A percentile compares a stretch with the other conserved stretches of the same genome.
Conservation (phyloP, 805 yeast genomes). For the Wickerhamiella qilinensis region DNA sequence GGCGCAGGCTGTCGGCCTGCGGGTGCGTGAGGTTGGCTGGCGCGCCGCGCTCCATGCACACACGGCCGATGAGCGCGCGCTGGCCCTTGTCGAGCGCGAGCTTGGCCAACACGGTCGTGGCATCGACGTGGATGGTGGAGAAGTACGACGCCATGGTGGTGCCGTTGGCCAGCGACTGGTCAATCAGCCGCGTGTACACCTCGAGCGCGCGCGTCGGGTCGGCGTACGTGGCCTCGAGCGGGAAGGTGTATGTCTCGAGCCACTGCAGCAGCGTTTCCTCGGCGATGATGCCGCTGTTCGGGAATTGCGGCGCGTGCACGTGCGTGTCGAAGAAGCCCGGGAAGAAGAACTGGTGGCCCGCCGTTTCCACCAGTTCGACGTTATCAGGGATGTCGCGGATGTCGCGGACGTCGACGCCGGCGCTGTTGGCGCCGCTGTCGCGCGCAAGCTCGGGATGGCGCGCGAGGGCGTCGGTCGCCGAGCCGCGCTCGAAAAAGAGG, state of each 20-base stretch:
- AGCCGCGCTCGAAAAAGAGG: conserved; percentile 20
- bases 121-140: conserved; percentile 68
- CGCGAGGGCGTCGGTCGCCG: conserved; percentile 3
- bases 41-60: conserved; percentile 79
- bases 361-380: conserved; percentile 5
- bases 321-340: conserved; percentile 79
- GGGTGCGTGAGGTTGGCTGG: conserved; percentile 47
- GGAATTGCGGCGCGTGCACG: conserved; percentile 73
- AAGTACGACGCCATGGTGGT: conserved; percentile 88
- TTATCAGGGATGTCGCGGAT: no score
- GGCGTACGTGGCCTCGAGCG: conserved; percentile 56
- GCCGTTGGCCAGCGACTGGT: conserved; percentile 57
- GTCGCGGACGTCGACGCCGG: conserved; percentile 2
- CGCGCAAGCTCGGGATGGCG: not conserved
- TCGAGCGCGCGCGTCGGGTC: conserved; percentile 37
- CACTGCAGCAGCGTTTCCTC: conserved; percentile 76
- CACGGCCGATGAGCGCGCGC: conserved; percentile 81
- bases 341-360: conserved; percentile 37
- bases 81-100: conserved; percentile 54
- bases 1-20: conserved; percentile 36
- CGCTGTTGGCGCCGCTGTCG: conserved; percentile 9
- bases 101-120: conserved; percentile 65
- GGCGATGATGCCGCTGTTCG: conserved; percentile 72
- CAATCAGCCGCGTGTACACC: conserved; percentile 54
- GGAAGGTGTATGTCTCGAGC: conserved; percentile 79